Base-by-base conservation (phyloP, 2,329 filamentous ascomycete genomes). In the Helicocarpus griseus region DNA sequence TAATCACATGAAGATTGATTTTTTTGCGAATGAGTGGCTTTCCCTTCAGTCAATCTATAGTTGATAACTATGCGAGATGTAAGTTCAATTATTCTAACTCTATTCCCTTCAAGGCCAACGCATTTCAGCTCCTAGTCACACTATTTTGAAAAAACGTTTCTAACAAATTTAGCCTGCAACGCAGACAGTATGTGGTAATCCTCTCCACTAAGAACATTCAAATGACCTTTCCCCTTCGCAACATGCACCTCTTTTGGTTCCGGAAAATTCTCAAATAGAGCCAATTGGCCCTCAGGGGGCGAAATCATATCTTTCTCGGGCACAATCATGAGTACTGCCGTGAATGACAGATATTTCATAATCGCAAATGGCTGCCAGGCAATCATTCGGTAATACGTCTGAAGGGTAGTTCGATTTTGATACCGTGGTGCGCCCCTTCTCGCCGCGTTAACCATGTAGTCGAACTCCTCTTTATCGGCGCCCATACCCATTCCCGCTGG, bases 341-440 rank as follows among this genome's bases (percentile, higher is more conserved):
- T 62, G 6, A 57, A 53, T 21, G 14, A 36, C 28, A 63, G 45
- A 11, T 57, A 41, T 33, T 52, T 43, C 47, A 57, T 52, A 29
- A 63, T 49, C 7, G 45, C 56, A 11, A 49, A 38, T 22, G 50
- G 44, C 35, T 62, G 52, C 52, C 55, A 65, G 31, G 55, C 51
- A 26, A 57, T 38, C 26, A 63, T 57, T 26, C 60, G 55, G 49
- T 64, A 61, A 53, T 67, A 67, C 4, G 56, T 58, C 41, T 64
- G 58, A 11, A 65, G 33, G 3, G 62, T 66, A 2, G 59, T 63
- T 7, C 54, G 53, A 48, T 57, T 53, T 36, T 43, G 38, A 36
- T n/a, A 13, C 22, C 24, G 24, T 22, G 43, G 19, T 31, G 28
- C 26, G 48, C 22, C 31, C 14, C 17, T 14, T 13, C n/a, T 46